Base-by-base conservation (phyloP, 352 stramenopile species). In the Globisporangium perplexum region DNA sequence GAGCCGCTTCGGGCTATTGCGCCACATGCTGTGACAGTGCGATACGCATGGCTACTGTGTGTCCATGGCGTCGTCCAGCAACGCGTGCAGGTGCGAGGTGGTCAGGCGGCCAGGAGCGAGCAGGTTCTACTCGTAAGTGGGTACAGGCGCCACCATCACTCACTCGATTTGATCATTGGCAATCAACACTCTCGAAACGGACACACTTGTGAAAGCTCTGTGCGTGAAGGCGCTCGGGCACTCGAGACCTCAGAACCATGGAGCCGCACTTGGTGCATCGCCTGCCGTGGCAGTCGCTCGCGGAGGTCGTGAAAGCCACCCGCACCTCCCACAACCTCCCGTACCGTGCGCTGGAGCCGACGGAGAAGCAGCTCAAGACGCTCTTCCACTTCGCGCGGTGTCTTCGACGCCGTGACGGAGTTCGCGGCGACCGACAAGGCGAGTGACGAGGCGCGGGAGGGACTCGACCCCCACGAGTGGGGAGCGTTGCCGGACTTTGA, bases 211-310 rank as follows among this genome's bases (percentile, higher is more conserved):
- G n/a, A n/a, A n/a, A n/a, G n/a, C n/a, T n/a, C n/a, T n/a, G n/a
- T n/a, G n/a, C n/a, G n/a, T n/a, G n/a, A n/a, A n/a, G n/a, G n/a
- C n/a, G n/a, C n/a, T n/a, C n/a, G n/a, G n/a, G n/a, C n/a, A 35
- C 30, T 12, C 1, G 30, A 35, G 30, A 35, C 30, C 8, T 3
- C 30, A 35, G 30, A 35, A 12, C 3, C 7, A 75, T 72, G 67
- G 49, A 55, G 12, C 59, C 57, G 24, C 68, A 75, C 39, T 61
- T 62, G n/a, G 47, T 58, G 0, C 60, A 72, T 48, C 51, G 55
- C 20, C 52, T 75, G 43, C 67, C 67, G 30, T 75, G 64, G 67
- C 23, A 30, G 7, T 53, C 60, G 14, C 49, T 75, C 11, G 57
- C 24, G 1, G 65, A 66, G 11, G 28, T 71, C 22, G 53, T 56